A percentile compares a stretch with the other conserved stretches of the same genome.
These are phyloP conservation scores for Lophiostoma macrostomum DNA, from an alignment of 495 filamentous ascomycete genomes.

Conservation along the genomic window DNA sequence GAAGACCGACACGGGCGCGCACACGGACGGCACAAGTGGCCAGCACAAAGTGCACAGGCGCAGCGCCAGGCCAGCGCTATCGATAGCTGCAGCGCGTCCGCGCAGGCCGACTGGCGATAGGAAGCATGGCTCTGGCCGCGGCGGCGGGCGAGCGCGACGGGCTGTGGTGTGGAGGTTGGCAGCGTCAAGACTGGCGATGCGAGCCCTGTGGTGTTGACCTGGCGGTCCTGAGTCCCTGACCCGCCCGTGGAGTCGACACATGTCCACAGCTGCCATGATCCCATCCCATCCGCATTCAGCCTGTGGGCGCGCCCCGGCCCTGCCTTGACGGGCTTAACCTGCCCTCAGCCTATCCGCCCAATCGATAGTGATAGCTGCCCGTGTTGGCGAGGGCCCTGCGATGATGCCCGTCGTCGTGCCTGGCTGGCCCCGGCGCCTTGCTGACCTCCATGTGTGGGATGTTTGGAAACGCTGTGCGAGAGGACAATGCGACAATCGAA, in stretches of 20 bases:
- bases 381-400: slow-evolving; percentile 28
- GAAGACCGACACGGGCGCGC: slow-evolving; percentile 21
- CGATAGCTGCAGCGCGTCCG: slow-evolving; percentile 1
- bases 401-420: no score
- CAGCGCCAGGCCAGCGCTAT: neutral
- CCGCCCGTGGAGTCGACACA: no score
- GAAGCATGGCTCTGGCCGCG: neutral
- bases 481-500: no score
- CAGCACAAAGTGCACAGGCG: neutral
- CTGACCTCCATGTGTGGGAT: slow-evolving; percentile 26
- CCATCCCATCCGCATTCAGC: slow-evolving; percentile 24
- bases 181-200: no score
- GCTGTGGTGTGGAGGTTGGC: neutral
- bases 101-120: slow-evolving; percentile 7
- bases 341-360: slow-evolving; percentile 30
- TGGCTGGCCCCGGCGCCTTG: slow-evolving; percentile 2
- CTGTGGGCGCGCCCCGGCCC: slow-evolving; percentile 8
- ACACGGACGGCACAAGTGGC: slow-evolving; percentile 18
- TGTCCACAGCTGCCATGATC: no score
- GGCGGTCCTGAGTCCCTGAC: no score
- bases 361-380: slow-evolving; percentile 32
- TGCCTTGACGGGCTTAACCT: no score
- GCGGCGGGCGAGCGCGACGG: slow-evolving; percentile 4
- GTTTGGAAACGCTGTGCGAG: slow-evolving; percentile 25
- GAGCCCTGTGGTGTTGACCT: no score